These are phyloP conservation scores for Pholiota adiposa DNA, from an alignment of 1,284 basidiomycete species.

Conservation along the genomic window DNA sequence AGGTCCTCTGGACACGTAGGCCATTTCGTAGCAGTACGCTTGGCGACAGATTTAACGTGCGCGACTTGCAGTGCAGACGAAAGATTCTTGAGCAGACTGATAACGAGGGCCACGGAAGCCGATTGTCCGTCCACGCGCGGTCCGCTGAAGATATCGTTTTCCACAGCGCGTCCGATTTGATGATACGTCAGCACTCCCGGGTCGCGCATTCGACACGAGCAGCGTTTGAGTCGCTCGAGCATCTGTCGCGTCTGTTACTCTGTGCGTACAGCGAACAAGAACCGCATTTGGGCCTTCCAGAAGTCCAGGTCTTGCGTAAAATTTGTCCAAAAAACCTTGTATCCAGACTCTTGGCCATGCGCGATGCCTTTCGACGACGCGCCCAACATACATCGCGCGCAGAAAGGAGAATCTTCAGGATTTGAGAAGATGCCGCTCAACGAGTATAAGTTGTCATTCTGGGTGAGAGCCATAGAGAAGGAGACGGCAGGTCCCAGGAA, in stretches of 20 bases:
- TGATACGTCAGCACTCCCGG: neutral
- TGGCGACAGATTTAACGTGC: constrained; percentile 9
- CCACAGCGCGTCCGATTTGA: neutral
- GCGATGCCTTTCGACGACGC: neutral
- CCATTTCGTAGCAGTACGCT: constrained; percentile 8
- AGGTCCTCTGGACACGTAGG: constrained; percentile 15
- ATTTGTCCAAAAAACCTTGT: neutral
- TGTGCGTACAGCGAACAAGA: constrained; percentile 12
- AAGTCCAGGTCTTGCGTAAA: constrained; percentile 6
- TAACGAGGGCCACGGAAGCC: constrained; percentile 2
- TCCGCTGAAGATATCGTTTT: neutral
- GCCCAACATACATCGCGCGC: neutral
- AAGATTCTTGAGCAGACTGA: neutral
- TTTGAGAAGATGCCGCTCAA: neutral
- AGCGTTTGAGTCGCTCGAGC: constrained; percentile 5
- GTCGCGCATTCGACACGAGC: constrained; percentile 11
- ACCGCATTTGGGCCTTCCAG: constrained; percentile 7
- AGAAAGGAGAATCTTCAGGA: neutral
- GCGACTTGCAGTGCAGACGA: neutral
- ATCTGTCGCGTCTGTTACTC: constrained; percentile 8
- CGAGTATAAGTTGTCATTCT: neutral
- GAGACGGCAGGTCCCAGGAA: too few species aligned
- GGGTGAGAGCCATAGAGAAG: neutral
- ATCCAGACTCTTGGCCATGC: neutral
- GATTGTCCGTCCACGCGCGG: constrained; percentile 3